Evolutionary conservation across 805 yeast species (phyloP).

Genomic region (Sugiyamaella americana): DNA sequence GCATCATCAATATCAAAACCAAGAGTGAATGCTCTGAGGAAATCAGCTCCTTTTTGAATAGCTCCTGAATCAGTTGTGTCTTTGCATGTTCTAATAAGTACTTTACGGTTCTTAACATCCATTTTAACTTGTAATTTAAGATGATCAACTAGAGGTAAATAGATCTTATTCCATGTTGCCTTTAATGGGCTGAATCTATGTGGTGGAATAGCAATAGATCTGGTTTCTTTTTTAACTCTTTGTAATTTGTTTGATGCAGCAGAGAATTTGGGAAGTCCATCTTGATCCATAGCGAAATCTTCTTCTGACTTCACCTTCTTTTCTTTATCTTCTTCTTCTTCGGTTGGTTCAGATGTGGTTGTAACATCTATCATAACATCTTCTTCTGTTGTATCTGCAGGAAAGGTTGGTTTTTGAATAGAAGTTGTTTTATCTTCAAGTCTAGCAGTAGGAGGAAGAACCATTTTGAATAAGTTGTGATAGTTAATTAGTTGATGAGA

Average conservation of each 20-base stretch:
- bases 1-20: slow-evolving; percentile 98
- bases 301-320: slow-evolving; percentile 25
- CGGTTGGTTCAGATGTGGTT: slow-evolving; percentile 5
- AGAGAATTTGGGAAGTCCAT: slow-evolving; percentile 81
- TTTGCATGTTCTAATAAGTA: slow-evolving; percentile 78
- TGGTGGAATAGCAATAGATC: slow-evolving; percentile 93
- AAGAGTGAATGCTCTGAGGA: slow-evolving; percentile 86
- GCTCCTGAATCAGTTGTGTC: slow-evolving; percentile 89
- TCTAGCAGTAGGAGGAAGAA: slow-evolving; percentile 3
- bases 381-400: slow-evolving; percentile 7
- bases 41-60: slow-evolving; percentile 96
- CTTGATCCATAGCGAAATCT: slow-evolving; percentile 61
- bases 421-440: background rate
- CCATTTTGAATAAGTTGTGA: slow-evolving; percentile 1
- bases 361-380: slow-evolving; percentile 38
- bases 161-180: slow-evolving; percentile 85
- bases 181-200: slow-evolving; percentile 95
- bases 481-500: too few species aligned
- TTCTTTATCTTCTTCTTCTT: slow-evolving; percentile 16
- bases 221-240: slow-evolving; percentile 71
- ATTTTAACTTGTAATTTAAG: slow-evolving; percentile 91
- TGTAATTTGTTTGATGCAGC: slow-evolving; percentile 60
- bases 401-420: background rate
- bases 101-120: slow-evolving; percentile 69
- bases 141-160: slow-evolving; percentile 94